Base-by-base conservation (phyloP, 495 filamentous ascomycete genomes). In the Thozetella sp. region DNA sequence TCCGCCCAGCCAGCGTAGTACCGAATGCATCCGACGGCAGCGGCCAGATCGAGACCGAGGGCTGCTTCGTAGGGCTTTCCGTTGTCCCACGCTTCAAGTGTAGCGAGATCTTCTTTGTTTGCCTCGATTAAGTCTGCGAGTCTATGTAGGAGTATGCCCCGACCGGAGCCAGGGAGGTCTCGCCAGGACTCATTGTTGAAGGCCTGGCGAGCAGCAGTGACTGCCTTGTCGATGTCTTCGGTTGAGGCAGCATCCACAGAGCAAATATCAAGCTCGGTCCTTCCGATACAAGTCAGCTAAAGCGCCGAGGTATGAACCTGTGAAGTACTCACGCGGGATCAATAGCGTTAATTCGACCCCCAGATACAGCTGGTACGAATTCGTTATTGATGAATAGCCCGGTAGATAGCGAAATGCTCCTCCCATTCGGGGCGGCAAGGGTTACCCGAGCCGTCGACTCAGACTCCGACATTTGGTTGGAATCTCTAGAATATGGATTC, bases 11-110 rank as follows among this genome's bases (percentile, higher is more conserved):
- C 94, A 54, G 84, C 93, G 65, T 97, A 97, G 74, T 97, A 97
- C 61, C 87, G 88, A 51, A 98, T 68, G 30, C 82, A 82, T 17
- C 78, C 81, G 57, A 83, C 68, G 53, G 92, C 88, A 63, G 96
- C 92, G 1, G 73, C 77, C 15, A 97, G 64, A 66, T 97, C 92
- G 55, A 90, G 89, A 51, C 77, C 86, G 53, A 92, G 72, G 2
- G 92, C 82, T 43, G 90, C 88, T 13, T 72, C 71, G 72, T 95
- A 94, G 1, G 92, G 90, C 75, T 98, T 97, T 63, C 93, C 94
- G 70, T 97, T 97, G 71, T 98, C 93, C 87, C 94, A 96, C 1
- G 91, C 91, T 79, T 98, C 94, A 54, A 98, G 93, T 2, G 92
- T 95, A 51, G 93, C 93, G 22, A 98, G 79, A 0, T 79, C 82